phyloP scores from a whole-genome alignment of 75 land plant genomes.

The Cupressus sempervirens region DNA sequence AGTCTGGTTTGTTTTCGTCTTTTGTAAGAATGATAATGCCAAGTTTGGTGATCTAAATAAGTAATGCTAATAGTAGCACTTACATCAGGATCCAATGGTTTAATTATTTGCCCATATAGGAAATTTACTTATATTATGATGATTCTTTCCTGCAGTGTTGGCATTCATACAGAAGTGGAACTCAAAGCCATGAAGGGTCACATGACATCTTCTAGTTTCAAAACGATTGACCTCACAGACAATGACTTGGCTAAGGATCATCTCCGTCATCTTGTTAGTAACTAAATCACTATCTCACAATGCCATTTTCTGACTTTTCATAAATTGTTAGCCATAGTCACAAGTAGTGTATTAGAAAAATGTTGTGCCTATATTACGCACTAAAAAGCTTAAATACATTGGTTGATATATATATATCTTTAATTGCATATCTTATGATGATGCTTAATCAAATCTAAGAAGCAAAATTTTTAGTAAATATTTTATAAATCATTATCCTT shows the following conservation, averaged over 20 bases:
- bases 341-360: background rate
- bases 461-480: background rate
- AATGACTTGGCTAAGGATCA: constrained; percentile 91
- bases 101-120: background rate
- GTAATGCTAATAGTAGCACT: background rate
- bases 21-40: background rate
- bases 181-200: constrained; percentile 53
- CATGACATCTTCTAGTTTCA: constrained; percentile 49
- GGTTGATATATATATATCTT: background rate
- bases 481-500: background rate
- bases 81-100: background rate
- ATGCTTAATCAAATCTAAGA: background rate
- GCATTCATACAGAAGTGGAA: constrained; percentile 62
- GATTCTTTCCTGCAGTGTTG: constrained; percentile 54
- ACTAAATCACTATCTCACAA: background rate
- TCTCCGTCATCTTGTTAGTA: constrained; percentile 68
- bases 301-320: background rate
- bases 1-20: background rate
- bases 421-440: background rate
- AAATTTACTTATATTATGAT: background rate
- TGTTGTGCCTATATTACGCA: background rate
- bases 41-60: background rate
- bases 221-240: constrained; percentile 56
- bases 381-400: background rate
- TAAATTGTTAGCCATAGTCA: background rate